phyloP scores from a whole-genome alignment of 768 basidiomycete genomes.

The Termitomyces sp. region DNA sequence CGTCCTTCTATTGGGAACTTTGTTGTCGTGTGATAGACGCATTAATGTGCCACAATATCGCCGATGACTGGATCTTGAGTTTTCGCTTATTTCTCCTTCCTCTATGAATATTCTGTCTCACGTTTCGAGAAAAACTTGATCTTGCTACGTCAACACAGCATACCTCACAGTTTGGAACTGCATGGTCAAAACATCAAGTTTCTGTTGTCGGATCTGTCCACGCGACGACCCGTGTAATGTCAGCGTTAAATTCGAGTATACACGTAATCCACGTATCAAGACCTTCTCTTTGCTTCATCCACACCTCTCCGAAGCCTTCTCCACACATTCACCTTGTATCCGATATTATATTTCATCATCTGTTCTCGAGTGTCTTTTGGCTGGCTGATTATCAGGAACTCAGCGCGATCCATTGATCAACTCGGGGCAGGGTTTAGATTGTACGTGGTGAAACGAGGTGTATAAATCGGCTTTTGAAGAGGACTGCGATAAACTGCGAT shows the following conservation, averaged over 20 bases:
- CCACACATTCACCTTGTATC: not conserved
- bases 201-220: not conserved
- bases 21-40: constrained; percentile 5
- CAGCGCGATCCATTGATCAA: not conserved
- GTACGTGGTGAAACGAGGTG: not conserved
- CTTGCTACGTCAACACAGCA: not conserved
- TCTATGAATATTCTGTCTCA: not conserved
- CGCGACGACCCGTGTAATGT: not conserved
- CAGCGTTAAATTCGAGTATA: not conserved
- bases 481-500: not conserved
- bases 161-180: too few species aligned
- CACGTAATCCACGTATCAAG: not conserved
- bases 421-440: not conserved
- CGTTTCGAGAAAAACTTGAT: not conserved
- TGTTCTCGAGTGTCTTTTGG: not conserved
- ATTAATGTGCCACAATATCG: not conserved
- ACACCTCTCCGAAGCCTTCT: not conserved
- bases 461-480: not conserved
- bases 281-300: not conserved
- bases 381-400: not conserved
- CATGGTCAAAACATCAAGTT: too few species aligned
- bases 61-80: not conserved
- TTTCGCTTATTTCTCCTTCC: not conserved
- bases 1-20: not conserved
- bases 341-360: not conserved